Percentiles rank a stretch among this genome's conserved stretches.
phyloP scores from a whole-genome alignment of 2,329 filamentous ascomycete genomes.

The Ampelomyces quisqualis region DNA sequence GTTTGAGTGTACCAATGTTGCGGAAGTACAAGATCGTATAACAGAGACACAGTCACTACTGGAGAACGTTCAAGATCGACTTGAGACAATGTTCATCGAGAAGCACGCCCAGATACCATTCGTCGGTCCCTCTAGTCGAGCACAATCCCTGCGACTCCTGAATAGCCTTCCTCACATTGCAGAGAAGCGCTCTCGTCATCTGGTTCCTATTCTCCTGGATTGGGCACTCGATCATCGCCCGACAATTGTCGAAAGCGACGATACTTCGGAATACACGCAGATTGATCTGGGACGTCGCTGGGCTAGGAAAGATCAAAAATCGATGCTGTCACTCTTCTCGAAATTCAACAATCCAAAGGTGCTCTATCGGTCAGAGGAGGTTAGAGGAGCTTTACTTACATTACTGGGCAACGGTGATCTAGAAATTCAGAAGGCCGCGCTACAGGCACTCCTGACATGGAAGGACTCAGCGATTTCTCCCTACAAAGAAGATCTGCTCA shows the following conservation, averaged over 20 bases:
- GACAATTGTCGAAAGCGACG: constrained; percentile 4
- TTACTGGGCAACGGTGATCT: constrained; percentile 85
- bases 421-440: constrained; percentile 80
- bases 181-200: constrained; percentile 78
- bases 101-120: constrained; percentile 59
- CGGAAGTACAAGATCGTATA: constrained; percentile 47
- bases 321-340: constrained; percentile 76
- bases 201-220: constrained; percentile 82
- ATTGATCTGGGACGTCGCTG: constrained; percentile 50
- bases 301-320: constrained; percentile 79
- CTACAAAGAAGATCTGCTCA: constrained; percentile 83
- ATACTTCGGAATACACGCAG: constrained; percentile 7
- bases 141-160: constrained; percentile 78
- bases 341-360: constrained; percentile 85
- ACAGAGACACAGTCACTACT: constrained; percentile 15
- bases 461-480: constrained; percentile 73
- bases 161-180: constrained; percentile 71
- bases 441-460: constrained; percentile 87
- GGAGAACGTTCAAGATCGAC: constrained; percentile 48
- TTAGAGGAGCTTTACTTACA: constrained; percentile 71
- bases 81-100: constrained; percentile 65
- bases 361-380: constrained; percentile 73
- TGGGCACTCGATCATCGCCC: constrained; percentile 58
- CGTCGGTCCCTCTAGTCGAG: constrained; percentile 61
- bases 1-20: constrained; percentile 81